These are phyloP conservation scores for Stereocaulon alpinum DNA, from an alignment of 495 filamentous ascomycete genomes.

Conservation along the genomic window DNA sequence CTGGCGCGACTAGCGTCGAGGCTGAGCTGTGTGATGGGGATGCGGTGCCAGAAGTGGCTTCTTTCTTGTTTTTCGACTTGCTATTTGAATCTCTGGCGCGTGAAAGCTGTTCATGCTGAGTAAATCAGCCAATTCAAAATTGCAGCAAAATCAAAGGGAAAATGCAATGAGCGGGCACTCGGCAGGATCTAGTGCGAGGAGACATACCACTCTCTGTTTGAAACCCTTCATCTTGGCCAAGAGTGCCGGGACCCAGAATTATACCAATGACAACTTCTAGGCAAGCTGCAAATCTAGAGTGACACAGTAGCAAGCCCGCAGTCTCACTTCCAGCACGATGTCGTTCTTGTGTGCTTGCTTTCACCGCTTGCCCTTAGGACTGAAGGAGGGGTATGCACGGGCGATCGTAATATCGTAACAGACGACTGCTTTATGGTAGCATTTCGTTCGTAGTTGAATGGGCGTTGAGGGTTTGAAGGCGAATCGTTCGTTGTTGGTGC, in stretches of 20 bases:
- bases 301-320: not conserved
- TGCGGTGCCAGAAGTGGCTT: constrained; percentile 66
- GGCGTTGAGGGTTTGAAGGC: not conserved
- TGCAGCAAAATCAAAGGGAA: constrained; percentile 11
- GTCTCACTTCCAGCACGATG: not conserved
- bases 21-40: constrained; percentile 53
- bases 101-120: constrained; percentile 79
- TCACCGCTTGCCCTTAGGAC: not conserved
- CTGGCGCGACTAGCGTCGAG: constrained; percentile 33
- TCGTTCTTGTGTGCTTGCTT: not conserved
- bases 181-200: constrained; percentile 20
- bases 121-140: constrained; percentile 24
- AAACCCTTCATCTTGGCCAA: constrained; percentile 82
- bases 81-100: constrained; percentile 86
- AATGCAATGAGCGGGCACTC: constrained; percentile 15
- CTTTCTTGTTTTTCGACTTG: constrained; percentile 85
- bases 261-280: too few species aligned
- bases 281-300: not conserved
- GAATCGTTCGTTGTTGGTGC: not conserved
- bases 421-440: not conserved
- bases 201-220: constrained; percentile 92
- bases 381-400: not conserved
- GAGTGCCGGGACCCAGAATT: not conserved
- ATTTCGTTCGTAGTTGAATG: not conserved
- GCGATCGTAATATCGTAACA: not conserved